Evolutionary conservation across 345 rosid species (phyloP).

Genomic region (Leavenworthia alabamica): DNA sequence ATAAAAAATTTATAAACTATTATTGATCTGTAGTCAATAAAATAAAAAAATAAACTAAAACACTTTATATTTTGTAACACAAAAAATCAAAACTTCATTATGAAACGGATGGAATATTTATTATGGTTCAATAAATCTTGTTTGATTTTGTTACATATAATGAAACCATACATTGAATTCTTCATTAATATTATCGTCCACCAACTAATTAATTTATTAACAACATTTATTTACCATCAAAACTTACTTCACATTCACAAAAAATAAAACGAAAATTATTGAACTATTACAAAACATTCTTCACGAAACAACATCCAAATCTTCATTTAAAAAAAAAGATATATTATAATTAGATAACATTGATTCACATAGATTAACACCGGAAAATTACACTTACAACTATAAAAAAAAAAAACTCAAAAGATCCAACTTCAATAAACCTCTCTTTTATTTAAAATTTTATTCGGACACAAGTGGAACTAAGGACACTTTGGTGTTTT

Average conservation of each 20-base stretch:
- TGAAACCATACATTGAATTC: not conserved
- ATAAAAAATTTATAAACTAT: too few relatives aligned
- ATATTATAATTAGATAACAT: not conserved
- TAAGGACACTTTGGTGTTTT: constrained; percentile 61
- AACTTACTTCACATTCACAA: not conserved
- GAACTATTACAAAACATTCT: not conserved
- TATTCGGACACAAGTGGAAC: constrained; percentile 9
- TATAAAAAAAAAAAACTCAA: not conserved
- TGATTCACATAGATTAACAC: not conserved
- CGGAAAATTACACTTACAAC: not conserved
- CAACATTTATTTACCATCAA: not conserved
- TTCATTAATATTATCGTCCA: not conserved
- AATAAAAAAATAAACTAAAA: too few relatives aligned
- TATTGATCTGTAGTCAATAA: too few relatives aligned
- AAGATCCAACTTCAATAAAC: not conserved
- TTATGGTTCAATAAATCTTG: not conserved
- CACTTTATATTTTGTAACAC: too few relatives aligned
- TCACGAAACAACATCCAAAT: not conserved
- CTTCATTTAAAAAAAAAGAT: not conserved
- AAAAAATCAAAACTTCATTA: too few relatives aligned
- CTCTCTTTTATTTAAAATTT: not conserved
- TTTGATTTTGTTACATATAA: not conserved
- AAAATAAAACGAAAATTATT: not conserved
- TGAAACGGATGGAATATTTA: too few relatives aligned
- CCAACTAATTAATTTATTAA: not conserved